Percentiles rank a stretch among this genome's conserved stretches.
phyloP scores from a whole-genome alignment of 2,329 filamentous ascomycete species.

The Iodosphaeria phyllophila region DNA sequence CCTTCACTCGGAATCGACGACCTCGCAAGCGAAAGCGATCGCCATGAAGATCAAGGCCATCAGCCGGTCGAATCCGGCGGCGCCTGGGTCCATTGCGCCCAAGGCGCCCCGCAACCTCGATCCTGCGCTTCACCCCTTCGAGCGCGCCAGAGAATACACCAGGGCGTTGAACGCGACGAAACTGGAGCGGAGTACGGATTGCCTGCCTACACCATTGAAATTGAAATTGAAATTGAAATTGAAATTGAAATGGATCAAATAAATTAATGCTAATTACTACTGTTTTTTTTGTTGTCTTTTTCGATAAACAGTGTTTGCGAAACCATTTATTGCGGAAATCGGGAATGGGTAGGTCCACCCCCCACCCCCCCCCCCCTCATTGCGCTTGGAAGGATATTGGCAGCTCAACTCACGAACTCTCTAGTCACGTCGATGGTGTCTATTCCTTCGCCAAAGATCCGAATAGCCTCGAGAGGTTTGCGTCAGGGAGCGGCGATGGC shows the following conservation, averaged over 20 bases:
- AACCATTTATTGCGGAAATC: slow-evolving; percentile 45
- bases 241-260: no score
- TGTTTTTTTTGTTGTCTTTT: no score
- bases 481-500: slow-evolving; percentile 65
- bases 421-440: slow-evolving; percentile 81
- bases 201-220: no score
- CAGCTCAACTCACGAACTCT: slow-evolving; percentile 59
- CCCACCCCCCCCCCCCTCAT: no score
- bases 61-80: slow-evolving; percentile 42
- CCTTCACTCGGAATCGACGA: no score
- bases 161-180: slow-evolving; percentile 34
- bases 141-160: slow-evolving; percentile 70
- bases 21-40: no score
- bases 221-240: no score
- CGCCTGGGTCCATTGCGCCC: slow-evolving; percentile 41
- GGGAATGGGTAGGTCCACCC: no score
- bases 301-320: no score
- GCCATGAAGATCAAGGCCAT: slow-evolving; percentile 44
- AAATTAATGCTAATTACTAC: no score
- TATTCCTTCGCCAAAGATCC: slow-evolving; percentile 71
- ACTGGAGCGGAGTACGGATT: slow-evolving; percentile 75
- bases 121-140: slow-evolving; percentile 76
- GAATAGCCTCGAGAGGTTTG: slow-evolving; percentile 52
- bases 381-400: no score
- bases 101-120: slow-evolving; percentile 50